A percentile compares a stretch with the other conserved stretches of the same genome.
phyloP scores from a whole-genome alignment of 1,139 yeast species.

The Pichia sp. region DNA sequence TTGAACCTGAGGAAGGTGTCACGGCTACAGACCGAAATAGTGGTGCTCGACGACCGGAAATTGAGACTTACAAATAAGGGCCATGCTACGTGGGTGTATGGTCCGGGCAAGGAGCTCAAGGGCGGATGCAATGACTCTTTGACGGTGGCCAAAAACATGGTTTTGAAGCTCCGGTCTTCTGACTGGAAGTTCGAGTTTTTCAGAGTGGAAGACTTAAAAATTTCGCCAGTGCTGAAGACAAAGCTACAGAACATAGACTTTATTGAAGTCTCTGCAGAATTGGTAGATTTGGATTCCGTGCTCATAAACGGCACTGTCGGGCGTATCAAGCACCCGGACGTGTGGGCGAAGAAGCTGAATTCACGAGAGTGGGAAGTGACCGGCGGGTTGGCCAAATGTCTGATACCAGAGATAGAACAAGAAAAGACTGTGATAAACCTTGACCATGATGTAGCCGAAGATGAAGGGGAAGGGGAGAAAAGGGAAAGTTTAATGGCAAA shows the following conservation, averaged over 20 bases:
- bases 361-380: conserved; percentile 9
- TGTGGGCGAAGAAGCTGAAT: conserved; percentile 10
- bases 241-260: neutral
- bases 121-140: neutral
- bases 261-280: neutral
- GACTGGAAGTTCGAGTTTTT: conserved; percentile 8
- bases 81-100: conserved; percentile 8
- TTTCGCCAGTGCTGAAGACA: neutral
- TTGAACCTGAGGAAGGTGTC: conserved; percentile 11
- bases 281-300: neutral
- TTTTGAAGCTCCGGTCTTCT: conserved; percentile 5
- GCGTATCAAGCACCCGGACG: neutral
- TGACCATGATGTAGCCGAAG: neutral
- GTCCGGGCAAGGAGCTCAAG: neutral
- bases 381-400: conserved; percentile 8
- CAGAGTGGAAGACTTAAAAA: conserved; percentile 2
- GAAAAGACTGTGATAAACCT: neutral
- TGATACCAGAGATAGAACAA: conserved; percentile 8
- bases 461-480: neutral
- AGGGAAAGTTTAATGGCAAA: neutral
- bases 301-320: neutral
- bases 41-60: neutral
- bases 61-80: conserved; percentile 6
- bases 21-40: conserved; percentile 7
- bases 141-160: neutral